These are phyloP conservation scores for Scedosporium dehoogii DNA, from an alignment of 2,329 filamentous ascomycete species.

Conservation along the genomic window DNA sequence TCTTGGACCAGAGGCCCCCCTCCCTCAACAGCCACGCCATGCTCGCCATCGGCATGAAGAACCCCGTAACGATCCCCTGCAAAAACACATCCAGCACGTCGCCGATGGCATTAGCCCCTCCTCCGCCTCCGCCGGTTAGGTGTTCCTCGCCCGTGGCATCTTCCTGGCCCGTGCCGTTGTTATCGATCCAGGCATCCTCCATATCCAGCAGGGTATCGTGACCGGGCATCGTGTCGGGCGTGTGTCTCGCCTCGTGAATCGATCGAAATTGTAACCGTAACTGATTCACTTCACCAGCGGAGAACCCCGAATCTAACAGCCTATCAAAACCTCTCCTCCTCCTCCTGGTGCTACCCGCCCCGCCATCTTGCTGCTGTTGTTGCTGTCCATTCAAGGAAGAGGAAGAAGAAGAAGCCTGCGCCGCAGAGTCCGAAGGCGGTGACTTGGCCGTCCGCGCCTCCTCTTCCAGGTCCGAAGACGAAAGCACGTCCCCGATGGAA, in stretches of 20 bases:
- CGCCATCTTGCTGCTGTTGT: not conserved
- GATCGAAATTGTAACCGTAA: constrained; percentile 82
- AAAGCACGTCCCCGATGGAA: constrained; percentile 71
- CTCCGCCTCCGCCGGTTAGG: constrained; percentile 38
- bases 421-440: constrained; percentile 14
- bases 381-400: constrained; percentile 13
- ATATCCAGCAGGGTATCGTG: constrained; percentile 64
- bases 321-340: constrained; percentile 69
- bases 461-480: constrained; percentile 54
- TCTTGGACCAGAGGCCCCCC: constrained; percentile 75
- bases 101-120: constrained; percentile 16
- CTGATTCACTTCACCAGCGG: constrained; percentile 68
- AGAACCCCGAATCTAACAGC: constrained; percentile 72
- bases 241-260: constrained; percentile 72
- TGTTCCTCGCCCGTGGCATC: constrained; percentile 29
- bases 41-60: constrained; percentile 88
- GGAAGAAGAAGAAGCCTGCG: constrained; percentile 39
- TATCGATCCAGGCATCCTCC: constrained; percentile 88
- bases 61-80: constrained; percentile 81
- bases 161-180: constrained; percentile 33
- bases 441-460: constrained; percentile 45
- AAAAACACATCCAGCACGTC: constrained; percentile 75
- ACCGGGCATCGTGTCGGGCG: constrained; percentile 80
- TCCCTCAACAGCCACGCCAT: constrained; percentile 78
- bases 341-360: not conserved